Evolutionary conservation across 768 basidiomycete genomes (phyloP), one percentile per base, ranked within the genome.

Genomic region (Suillus americanus): DNA sequence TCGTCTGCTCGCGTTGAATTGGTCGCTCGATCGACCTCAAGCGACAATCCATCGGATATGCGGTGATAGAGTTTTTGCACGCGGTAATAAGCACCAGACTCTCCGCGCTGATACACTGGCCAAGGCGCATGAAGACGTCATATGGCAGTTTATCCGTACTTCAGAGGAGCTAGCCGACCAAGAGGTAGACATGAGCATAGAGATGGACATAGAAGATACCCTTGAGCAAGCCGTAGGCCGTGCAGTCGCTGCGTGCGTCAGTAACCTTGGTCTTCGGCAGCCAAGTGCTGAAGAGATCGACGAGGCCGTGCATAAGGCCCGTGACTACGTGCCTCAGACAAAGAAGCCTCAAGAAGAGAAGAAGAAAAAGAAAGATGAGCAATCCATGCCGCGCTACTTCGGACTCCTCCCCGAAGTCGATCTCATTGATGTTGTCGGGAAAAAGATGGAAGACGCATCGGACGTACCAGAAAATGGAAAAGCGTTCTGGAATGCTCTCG

Each of bases 11-110:
- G 48, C 48, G 14, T 50, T 50, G 48, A 50, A 25, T 16, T 50
- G 48, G 48, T 50, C 48, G 2, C 48, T 50, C 6, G 48, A 50
- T 50, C 48, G 48, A 25, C 48, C 48, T 50, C 48, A 25, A 50
- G 48, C 48, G 1, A 50, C 86, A 20, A 77, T 91, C 33, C 89
- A 93, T 68, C 85, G 90, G 0, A 81, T 96, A 38, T 95, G 92
- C 71, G 83, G 85, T 1, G 86, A 92, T 62, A 90, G 96, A 25
- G 82, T 99, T 62, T 70, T 84, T 6, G 64, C 68, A 18, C 89
- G 97, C 5, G 97, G 97, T 0, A 84, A 86, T 5, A 92, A 90
- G 66, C 97, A 99, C 79, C 91, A 98, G 73, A 85, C 86, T 0
- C 85, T 99, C 0, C 86, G 83, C 43, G 87, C 89, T 0, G 86